Evolutionary conservation across 2,329 filamentous ascomycete species (phyloP), one percentile per base, ranked within the genome.

Genomic region (Colletotrichum brevisporum): DNA sequence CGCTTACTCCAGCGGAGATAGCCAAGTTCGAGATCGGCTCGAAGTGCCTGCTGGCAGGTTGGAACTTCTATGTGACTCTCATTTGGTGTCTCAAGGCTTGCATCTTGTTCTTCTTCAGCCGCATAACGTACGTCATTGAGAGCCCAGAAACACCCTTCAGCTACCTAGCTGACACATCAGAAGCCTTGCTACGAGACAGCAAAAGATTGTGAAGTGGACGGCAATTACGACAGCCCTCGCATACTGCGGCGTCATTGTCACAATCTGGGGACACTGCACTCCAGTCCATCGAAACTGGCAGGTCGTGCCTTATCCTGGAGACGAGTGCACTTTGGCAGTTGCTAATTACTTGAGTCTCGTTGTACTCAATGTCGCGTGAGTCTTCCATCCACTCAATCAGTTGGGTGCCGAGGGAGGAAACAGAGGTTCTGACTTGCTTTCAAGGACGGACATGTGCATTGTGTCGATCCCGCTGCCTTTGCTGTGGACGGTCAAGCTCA

Each of bases 11-110:
- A 1, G 71, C 75, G 10, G 70, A 81, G 45, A 77, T 78, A 6
- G 57, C 56, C 1, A 74, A 69, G 36, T 69, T 78, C 0, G 75
- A 75, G 18, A 74, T 78, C 43, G 82, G 82, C 2, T 81, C 72
- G 4, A 79, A 79, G 15, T 77, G 74, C 58, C 74, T 79, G 24
- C 60, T 79, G 48, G 76, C 78, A 2, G 80, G 80, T 12, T 84
- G 82, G 82, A 77, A 77, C 52, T 77, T 79, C 59, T 84, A 84
- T 63, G 76, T 81, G 6, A 79, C 78, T 5, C 71, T 84, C 16
- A 83, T 84, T 18, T 84, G 82, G 80, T 72, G 76, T 54, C 74
- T 84, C 26, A 84, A 84, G 67, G 80, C 77, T 5, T 80, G 79
- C 69, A 81, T 83, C 73, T 71, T 83, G n/a, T 83, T 78, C 67